These are phyloP conservation scores for Lasiodiplodia hormozganensis DNA, from an alignment of 2,329 filamentous ascomycete species.

Conservation along the genomic window DNA sequence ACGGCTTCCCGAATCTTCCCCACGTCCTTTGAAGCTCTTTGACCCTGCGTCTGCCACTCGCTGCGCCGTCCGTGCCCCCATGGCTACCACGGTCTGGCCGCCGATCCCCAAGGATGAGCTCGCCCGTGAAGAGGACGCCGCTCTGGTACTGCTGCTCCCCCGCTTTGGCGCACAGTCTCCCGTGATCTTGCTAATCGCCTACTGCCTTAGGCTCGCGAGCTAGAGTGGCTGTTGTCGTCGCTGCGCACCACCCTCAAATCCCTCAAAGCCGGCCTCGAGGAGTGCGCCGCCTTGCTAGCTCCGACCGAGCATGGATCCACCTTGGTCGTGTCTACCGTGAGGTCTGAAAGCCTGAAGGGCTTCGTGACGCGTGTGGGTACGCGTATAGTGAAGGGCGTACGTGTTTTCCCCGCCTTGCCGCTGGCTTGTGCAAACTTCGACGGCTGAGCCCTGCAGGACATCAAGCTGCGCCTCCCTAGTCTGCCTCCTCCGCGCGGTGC, in stretches of 20 bases:
- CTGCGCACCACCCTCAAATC: constrained; percentile 67
- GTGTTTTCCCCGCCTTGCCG: constrained; percentile 41
- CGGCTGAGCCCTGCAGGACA: constrained; percentile 59
- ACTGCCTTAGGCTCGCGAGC: constrained; percentile 58
- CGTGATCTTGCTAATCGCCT: constrained; percentile 25
- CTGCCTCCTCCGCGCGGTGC: constrained; percentile 63
- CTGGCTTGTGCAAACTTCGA: constrained; percentile 20
- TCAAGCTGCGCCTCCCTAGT: constrained; percentile 78
- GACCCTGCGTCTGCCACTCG: background rate
- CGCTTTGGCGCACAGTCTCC: background rate
- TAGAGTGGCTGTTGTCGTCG: constrained; percentile 68
- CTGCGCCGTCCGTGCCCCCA: constrained; percentile 38
- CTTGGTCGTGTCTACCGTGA: constrained; percentile 83
- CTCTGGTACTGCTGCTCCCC: constrained; percentile 50
- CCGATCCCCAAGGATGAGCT: constrained; percentile 60
- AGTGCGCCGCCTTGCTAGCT: constrained; percentile 86
- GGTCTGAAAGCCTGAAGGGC: constrained; percentile 90
- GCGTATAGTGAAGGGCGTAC: constrained; percentile 87
- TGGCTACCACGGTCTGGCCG: constrained; percentile 69
- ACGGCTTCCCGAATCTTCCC: background rate
- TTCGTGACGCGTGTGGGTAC: constrained; percentile 89
- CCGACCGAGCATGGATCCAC: constrained; percentile 87
- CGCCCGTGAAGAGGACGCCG: constrained; percentile 59
- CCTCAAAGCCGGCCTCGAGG: constrained; percentile 76
- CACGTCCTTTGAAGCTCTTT: background rate